phyloP scores from a whole-genome alignment of 805 yeast genomes.

The Lipomyces sp. region DNA sequence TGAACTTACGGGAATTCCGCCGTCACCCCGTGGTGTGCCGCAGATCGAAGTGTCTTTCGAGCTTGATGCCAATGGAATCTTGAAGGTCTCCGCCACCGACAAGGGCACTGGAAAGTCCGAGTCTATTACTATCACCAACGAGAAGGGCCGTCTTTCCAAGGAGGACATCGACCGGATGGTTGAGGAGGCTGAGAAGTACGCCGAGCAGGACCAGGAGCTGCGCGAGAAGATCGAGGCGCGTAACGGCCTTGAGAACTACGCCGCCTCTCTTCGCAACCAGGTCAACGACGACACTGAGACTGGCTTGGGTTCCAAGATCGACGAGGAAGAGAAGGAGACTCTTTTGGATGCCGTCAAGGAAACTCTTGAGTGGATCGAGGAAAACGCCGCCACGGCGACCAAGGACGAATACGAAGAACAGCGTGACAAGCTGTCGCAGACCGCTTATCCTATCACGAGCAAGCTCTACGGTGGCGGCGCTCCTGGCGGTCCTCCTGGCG shows the following conservation, averaged over 20 bases:
- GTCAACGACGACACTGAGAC: constrained; percentile 48
- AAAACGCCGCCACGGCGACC: constrained; percentile 78
- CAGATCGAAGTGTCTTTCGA: constrained; percentile 97
- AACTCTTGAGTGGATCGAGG: constrained; percentile 83
- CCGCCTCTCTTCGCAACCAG: constrained; percentile 75
- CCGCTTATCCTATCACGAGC: constrained; percentile 89
- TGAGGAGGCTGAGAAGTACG: constrained; percentile 92
- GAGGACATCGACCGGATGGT: constrained; percentile 98
- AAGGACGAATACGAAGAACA: constrained; percentile 93
- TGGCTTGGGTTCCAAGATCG: constrained; percentile 73
- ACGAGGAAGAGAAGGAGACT: constrained; percentile 87
- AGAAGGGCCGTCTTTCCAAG: constrained; percentile 96
- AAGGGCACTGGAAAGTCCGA: constrained; percentile 98
- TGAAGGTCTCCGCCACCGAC: constrained; percentile 93
- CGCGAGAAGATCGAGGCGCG: constrained; percentile 84
- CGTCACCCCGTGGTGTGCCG: constrained; percentile 98
- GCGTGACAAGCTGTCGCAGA: constrained; percentile 71
- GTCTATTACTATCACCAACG: constrained; percentile 96
- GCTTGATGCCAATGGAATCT: constrained; percentile 95
- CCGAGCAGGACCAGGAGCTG: constrained; percentile 82
- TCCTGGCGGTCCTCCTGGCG: constrained; percentile 40
- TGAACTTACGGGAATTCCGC: constrained; percentile 94
- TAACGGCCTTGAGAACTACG: constrained; percentile 84
- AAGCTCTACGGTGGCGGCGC: constrained; percentile 68
- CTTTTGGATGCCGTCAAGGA: constrained; percentile 84